Conservation (phyloP, 306 rosid genomes). For the Cyclanthera cordifolia region DNA sequence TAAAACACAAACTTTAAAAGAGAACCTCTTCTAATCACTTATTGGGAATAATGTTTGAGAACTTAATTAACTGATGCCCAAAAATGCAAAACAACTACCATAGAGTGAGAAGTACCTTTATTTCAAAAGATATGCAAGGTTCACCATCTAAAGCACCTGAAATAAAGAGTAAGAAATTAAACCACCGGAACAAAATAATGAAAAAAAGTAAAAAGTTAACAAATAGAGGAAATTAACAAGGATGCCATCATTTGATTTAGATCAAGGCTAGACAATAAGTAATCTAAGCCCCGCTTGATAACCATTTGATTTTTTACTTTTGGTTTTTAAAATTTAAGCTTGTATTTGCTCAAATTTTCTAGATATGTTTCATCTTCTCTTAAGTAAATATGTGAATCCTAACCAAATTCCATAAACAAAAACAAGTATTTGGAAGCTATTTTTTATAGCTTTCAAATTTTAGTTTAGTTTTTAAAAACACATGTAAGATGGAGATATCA, state of each 20-base stretch:
- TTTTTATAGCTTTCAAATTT: no score
- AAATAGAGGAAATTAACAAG: background rate
- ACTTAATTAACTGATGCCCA: slow-evolving; percentile 7
- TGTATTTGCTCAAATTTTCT: no score
- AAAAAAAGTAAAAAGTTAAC: background rate
- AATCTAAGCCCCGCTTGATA: no score
- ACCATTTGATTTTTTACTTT: no score
- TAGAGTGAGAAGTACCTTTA: slow-evolving; percentile 42
- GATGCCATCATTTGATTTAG: background rate
- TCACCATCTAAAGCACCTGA: slow-evolving; percentile 44
- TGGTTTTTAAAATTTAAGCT: no score
- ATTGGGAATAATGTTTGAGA: background rate
- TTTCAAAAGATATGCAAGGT: slow-evolving; percentile 72
- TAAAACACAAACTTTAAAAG: slow-evolving; percentile 2
- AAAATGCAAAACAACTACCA: background rate
- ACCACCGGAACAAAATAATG: background rate
- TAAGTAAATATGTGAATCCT: no score
- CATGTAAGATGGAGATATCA: no score
- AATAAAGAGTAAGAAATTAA: background rate
- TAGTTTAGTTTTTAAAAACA: no score
- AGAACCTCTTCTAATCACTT: background rate
- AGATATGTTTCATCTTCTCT: no score
- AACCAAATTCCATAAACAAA: no score
- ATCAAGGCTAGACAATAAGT: background rate
- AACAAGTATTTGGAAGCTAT: no score